A percentile compares a stretch with the other conserved stretches of the same genome.
phyloP scores from a whole-genome alignment of 2,329 filamentous ascomycete genomes.

The Periconia sp. region DNA sequence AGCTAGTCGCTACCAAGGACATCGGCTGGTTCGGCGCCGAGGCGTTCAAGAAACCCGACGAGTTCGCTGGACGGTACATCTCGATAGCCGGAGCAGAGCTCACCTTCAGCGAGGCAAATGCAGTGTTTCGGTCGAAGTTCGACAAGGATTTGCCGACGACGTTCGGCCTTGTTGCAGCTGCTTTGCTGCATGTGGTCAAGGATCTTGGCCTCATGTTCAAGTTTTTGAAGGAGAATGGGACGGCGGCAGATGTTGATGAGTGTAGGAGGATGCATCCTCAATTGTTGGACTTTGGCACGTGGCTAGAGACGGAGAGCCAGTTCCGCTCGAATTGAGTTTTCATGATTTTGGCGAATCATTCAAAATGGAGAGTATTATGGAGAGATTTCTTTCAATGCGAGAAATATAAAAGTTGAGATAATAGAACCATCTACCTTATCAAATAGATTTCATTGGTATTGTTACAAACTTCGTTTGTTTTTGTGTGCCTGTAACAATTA shows the following conservation, averaged over 20 bases:
- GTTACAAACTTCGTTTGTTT: no score
- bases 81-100: slow-evolving; percentile 59
- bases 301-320: slow-evolving; percentile 53
- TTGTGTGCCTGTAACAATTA: no score
- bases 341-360: no score
- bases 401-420: no score
- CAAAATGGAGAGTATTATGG: not conserved
- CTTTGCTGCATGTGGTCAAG: slow-evolving; percentile 40
- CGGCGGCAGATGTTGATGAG: slow-evolving; percentile 48
- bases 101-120: slow-evolving; percentile 47
- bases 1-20: slow-evolving; percentile 45
- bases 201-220: slow-evolving; percentile 51
- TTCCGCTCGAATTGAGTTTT: slow-evolving; percentile 14
- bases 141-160: slow-evolving; percentile 50
- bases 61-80: slow-evolving; percentile 49
- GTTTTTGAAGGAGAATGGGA: slow-evolving; percentile 53
- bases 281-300: slow-evolving; percentile 52
- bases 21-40: slow-evolving; percentile 57
- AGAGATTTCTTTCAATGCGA: not conserved
- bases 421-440: no score
- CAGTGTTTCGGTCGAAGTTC: slow-evolving; percentile 51
- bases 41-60: slow-evolving; percentile 51
- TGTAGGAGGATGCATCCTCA: slow-evolving; percentile 49
- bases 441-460: no score
- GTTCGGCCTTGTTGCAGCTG: slow-evolving; percentile 41